These are phyloP conservation scores for Malus sylvestris DNA, from an alignment of 306 rosid species.

Conservation along the genomic window DNA sequence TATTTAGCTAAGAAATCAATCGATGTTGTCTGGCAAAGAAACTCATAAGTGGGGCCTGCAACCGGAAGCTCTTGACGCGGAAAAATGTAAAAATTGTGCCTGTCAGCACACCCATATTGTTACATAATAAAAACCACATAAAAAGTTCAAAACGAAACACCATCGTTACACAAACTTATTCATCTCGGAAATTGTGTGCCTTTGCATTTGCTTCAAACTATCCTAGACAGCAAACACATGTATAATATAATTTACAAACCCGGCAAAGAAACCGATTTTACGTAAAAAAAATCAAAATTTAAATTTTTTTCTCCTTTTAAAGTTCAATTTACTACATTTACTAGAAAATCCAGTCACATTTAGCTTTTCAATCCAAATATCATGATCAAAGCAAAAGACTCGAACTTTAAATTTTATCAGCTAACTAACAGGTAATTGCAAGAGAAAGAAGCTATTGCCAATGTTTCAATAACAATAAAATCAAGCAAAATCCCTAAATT, in stretches of 20 bases:
- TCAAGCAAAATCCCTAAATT: neutral
- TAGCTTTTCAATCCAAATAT: neutral
- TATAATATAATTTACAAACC: no score
- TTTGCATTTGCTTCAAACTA: neutral
- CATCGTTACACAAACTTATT: neutral
- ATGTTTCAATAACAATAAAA: neutral
- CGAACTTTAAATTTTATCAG: neutral
- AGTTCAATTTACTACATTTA: neutral
- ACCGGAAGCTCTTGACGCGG: slow-evolving; percentile 66
- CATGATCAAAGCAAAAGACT: neutral
- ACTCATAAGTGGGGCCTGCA: slow-evolving; percentile 50
- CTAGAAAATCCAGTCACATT: neutral
- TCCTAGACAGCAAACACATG: neutral
- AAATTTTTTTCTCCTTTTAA: neutral
- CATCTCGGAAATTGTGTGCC: neutral
- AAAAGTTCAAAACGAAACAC: neutral
- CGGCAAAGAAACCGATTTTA: neutral
- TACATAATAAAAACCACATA: neutral
- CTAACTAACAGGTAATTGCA: neutral
- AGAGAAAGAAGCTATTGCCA: neutral
- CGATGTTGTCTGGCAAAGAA: slow-evolving; percentile 85
- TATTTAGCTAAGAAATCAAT: slow-evolving; percentile 84
- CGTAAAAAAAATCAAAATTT: neutral
- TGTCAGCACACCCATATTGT: slow-evolving; percentile 24
- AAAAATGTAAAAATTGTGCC: slow-evolving; percentile 83